Evolutionary conservation across 257 asterid genomes (phyloP), one percentile per base, ranked within the genome.

Genomic region (Nemophila menziesii): DNA sequence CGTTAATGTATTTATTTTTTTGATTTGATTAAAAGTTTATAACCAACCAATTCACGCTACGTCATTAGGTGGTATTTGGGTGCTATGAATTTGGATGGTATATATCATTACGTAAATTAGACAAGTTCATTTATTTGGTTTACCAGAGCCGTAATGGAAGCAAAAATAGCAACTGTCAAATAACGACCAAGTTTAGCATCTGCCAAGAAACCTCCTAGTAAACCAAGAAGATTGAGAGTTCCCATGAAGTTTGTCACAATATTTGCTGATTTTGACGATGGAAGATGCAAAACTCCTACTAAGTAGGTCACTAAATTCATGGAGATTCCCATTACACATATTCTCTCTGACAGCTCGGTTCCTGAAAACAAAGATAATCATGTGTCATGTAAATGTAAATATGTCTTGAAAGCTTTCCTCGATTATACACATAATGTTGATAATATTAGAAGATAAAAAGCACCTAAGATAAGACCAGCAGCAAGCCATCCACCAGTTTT

Each of bases 161-260:
- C 86, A 43, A 72, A 63, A 17, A 81, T 51, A 12, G 81, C 96
- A 24, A 85, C 92, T 0, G 96, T 81, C 58, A 65, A 41, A 48
- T 75, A 85, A 48, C 96, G 87, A 48, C 96, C 93, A 27, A 85
- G 89, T 44, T 60, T 78, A 46, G 96, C 96, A 59, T 85, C 96
- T 5, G 93, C 96, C 26, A 75, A 43, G 58, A 85, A 85, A 23
- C 96, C 96, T 11, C 96, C 96, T 0, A 85, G 68, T 51, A 81
- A 92, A 20, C 89, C 92, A 11, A 85, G 74, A 16, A 85, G 82
- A 49, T 85, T 85, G 43, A 85, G 82, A 20, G 93, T 77, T 18
- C 96, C 96, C 93, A 85, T 73, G 72, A 85, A 85, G 27, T 85
- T 78, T 10, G 89, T 85, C 56, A 85, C 96, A 15, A 70, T 73